Evolutionary conservation across 1,139 yeast genomes (phyloP).

Genomic region (Komagataea norvegica): DNA sequence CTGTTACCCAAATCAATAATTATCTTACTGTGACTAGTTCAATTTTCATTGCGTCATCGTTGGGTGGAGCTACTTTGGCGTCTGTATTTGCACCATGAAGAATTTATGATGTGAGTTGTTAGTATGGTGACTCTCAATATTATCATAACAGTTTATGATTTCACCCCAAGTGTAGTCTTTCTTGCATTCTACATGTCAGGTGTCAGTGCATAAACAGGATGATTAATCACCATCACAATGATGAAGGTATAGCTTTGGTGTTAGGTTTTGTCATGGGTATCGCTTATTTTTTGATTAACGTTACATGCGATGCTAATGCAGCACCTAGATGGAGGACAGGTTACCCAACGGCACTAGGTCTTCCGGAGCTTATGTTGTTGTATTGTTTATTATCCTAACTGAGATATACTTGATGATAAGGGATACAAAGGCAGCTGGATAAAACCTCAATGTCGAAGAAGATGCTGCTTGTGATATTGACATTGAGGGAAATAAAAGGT

Average conservation of each 20-base stretch:
- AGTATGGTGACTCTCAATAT: neutral
- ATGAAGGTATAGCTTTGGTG: constrained; percentile 4
- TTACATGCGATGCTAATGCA: constrained; percentile 4
- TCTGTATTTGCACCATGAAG: neutral
- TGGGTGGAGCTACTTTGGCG: neutral
- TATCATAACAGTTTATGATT: constrained; percentile 1
- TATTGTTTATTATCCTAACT: too few relatives aligned
- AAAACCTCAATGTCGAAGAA: too few relatives aligned
- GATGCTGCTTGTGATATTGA: too few relatives aligned
- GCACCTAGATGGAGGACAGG: constrained; percentile 8
- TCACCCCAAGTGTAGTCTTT: neutral
- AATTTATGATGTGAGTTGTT: neutral
- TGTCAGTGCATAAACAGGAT: constrained; percentile 1
- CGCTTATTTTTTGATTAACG: constrained; percentile 1
- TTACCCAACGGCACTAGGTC: constrained; percentile 4
- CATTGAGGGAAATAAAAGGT: too few relatives aligned
- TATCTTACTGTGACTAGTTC: constrained; percentile 2
- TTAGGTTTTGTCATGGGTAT: neutral
- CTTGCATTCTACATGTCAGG: constrained; percentile 3
- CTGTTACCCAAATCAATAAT: constrained; percentile 4
- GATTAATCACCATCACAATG: constrained; percentile 3
- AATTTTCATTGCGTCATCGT: neutral
- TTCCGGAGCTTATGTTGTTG: neutral
- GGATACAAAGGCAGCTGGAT: too few relatives aligned
- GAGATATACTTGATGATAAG: too few relatives aligned